Evolutionary conservation across 306 rosid genomes (phyloP), one percentile per base, ranked within the genome.

Genomic region (Prunus armeniaca): DNA sequence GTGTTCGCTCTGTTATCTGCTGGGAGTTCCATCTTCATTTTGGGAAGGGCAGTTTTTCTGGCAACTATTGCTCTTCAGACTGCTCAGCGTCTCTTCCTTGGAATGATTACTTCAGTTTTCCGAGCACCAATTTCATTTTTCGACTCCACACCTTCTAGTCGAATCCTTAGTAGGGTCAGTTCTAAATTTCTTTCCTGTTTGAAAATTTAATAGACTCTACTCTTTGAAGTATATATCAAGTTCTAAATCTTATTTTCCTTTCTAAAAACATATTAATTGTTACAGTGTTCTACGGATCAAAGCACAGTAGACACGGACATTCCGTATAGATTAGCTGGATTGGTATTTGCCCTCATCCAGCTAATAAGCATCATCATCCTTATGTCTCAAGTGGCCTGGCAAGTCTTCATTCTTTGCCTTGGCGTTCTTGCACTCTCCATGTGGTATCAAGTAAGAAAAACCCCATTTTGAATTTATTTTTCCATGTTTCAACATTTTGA

Each of bases 231-330:
- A 3, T 22, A 57, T 3, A 22, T 22, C 30, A 57, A 57, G 20
- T 55, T 55, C 50, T 58, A 50, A 45, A n/a, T 75, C 24, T 34
- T 0, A 28, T 22, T 11, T 8, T 72, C 71, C 24, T 46, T 45
- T 75, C 9, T 60, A 12, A 68, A 8, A 55, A n/a, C 61, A 17
- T 55, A 57, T 20, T 57, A 60, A 72, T 75, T 14, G 20, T 78
- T 72, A 51, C 95, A 93, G 98, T 89, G 88, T 58, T 93, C 96
- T 6, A 91, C 86, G 2, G 98, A 93, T 89, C 98, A 93, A 86
- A 86, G 98, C 88, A 93, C 91, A 3, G 83, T 90, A 20, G 98
- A 93, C 82, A 90, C 90, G 34, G 98, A 90, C 73, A 78, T 93
- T 71, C 96, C 98, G 10, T 93, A 82, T 83, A 85, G 98, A 89